phyloP scores from a whole-genome alignment of 2,329 filamentous ascomycete species.

The Fusarium globosum region DNA sequence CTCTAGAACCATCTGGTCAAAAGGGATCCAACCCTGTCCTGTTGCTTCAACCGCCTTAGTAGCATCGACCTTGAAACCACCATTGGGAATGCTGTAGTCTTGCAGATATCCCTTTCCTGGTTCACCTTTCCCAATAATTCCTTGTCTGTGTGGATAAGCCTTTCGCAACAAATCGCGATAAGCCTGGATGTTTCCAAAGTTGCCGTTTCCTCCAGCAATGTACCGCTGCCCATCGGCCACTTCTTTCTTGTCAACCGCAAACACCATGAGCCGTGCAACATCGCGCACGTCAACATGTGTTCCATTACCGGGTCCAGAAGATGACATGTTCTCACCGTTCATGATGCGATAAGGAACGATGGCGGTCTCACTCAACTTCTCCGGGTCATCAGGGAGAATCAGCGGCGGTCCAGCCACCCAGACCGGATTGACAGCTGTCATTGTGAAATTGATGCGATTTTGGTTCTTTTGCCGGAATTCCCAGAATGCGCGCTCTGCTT shows the following conservation, averaged over 20 bases:
- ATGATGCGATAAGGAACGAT: slow-evolving; percentile 17
- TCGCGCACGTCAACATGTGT: slow-evolving; percentile 23
- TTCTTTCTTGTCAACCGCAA: slow-evolving; percentile 1
- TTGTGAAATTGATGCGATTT: background rate
- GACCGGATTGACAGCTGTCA: slow-evolving; percentile 20
- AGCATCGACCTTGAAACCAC: background rate
- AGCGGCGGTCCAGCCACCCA: slow-evolving; percentile 16
- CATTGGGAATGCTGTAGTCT: slow-evolving; percentile 1
- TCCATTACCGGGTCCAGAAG: slow-evolving; percentile 9
- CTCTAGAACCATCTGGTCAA: slow-evolving; percentile 7
- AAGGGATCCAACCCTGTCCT: slow-evolving; percentile 9
- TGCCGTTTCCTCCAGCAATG: background rate
- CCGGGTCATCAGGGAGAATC: slow-evolving; percentile 4
- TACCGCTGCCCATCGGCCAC: slow-evolving; percentile 18
- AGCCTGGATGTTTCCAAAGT: slow-evolving; percentile 16
- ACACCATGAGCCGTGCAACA: slow-evolving; percentile 13
- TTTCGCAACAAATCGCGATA: slow-evolving; percentile 16
- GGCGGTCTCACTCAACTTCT: slow-evolving; percentile 25
- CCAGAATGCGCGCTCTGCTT: slow-evolving; percentile 24
- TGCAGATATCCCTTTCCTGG: slow-evolving; percentile 2
- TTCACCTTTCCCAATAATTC: background rate
- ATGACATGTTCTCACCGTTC: slow-evolving; percentile 8
- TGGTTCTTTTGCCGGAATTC: background rate
- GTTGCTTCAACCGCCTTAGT: slow-evolving; percentile 7
- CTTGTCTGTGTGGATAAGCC: background rate